These are phyloP conservation scores for Acanthamoeba culbertsoni DNA, from an alignment of 208 protist genomes.

Conservation along the genomic window DNA sequence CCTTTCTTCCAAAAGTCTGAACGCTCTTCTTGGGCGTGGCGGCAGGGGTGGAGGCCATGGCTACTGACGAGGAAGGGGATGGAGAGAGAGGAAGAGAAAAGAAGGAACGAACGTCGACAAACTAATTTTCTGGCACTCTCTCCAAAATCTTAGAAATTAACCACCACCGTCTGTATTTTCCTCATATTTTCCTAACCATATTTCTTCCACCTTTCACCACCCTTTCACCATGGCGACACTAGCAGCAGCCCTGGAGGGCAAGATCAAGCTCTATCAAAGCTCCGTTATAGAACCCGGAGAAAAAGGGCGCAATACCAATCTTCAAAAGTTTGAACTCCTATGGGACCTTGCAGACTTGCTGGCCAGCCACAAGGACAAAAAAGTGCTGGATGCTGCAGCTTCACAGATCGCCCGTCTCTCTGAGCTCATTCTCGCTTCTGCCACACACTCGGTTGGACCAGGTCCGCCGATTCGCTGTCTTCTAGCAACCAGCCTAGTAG, in stretches of 20 bases:
- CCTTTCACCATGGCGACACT: neutral
- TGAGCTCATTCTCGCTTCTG: neutral
- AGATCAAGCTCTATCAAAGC: neutral
- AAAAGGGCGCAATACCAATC: neutral
- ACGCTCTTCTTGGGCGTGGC: conserved; percentile 28
- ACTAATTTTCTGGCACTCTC: neutral
- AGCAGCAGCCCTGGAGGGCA: neutral
- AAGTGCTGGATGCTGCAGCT: neutral
- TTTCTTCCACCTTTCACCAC: too few species aligned
- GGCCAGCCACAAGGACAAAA: neutral
- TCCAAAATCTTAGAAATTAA: neutral
- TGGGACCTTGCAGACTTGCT: neutral
- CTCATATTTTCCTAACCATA: neutral
- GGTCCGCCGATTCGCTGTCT: neutral
- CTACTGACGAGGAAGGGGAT: neutral
- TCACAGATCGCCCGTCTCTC: neutral
- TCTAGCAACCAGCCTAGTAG: neutral
- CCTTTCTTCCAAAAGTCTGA: conserved; percentile 28
- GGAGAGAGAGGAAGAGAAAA: neutral
- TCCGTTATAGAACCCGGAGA: neutral
- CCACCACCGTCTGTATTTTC: neutral
- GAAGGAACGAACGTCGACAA: neutral
- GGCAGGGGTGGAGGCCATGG: neutral
- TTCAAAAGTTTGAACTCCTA: neutral
- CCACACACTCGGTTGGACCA: neutral